Evolutionary conservation across 1,139 yeast species (phyloP).

Genomic region (Yamadazyma songkhlaensis): DNA sequence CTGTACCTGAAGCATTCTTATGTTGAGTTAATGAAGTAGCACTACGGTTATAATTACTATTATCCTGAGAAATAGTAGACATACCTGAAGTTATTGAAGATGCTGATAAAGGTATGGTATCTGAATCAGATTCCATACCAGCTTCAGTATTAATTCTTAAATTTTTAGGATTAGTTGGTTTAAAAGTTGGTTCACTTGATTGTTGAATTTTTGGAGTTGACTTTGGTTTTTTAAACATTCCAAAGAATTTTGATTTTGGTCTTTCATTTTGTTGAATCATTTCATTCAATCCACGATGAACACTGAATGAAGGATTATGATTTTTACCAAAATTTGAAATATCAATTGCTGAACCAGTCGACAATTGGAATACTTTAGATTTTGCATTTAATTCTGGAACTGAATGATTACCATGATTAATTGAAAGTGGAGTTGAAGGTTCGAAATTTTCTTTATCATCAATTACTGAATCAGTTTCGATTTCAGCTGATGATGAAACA

Average conservation of each 20-base stretch:
- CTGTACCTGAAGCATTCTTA: constrained; percentile 26
- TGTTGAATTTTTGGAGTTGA: constrained; percentile 8
- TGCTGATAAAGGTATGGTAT: constrained; percentile 17
- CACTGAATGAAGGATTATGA: constrained; percentile 37
- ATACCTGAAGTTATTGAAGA: constrained; percentile 11
- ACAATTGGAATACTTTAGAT: constrained; percentile 3
- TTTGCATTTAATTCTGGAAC: constrained; percentile 3
- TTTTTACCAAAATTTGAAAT: constrained; percentile 41
- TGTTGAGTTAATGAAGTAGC: constrained; percentile 16
- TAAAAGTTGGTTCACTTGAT: constrained; percentile 7
- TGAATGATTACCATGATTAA: constrained; percentile 1
- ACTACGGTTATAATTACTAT: constrained; percentile 6
- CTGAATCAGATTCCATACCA: constrained; percentile 15
- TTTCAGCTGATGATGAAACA: constrained; percentile 29
- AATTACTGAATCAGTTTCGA: constrained; percentile 14
- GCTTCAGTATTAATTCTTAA: constrained; percentile 14
- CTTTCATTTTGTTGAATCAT: constrained; percentile 10
- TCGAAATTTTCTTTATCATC: constrained; percentile 12
- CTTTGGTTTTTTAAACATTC: constrained; percentile 18
- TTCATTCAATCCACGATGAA: constrained; percentile 14
- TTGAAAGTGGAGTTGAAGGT: not conserved
- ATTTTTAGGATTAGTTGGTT: constrained; percentile 11
- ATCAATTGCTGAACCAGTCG: constrained; percentile 41
- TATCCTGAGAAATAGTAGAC: constrained; percentile 13
- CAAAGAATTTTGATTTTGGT: constrained; percentile 17